A percentile compares a stretch with the other conserved stretches of the same genome.
Conservation (phyloP, 495 filamentous ascomycete genomes). For the Neurospora sp. region DNA sequence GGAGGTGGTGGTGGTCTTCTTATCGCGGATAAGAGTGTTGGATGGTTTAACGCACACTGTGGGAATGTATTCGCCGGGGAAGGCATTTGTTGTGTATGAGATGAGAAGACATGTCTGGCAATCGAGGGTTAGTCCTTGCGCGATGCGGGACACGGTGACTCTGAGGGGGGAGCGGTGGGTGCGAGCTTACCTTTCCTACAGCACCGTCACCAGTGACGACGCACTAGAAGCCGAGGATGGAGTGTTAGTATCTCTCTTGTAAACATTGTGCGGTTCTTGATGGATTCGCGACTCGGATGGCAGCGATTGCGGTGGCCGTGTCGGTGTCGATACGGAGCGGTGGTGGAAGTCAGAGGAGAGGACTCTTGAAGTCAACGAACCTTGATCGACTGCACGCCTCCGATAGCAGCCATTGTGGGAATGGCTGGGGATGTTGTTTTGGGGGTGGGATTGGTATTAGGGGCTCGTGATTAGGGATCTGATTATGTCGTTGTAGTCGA, state of each 20-base stretch:
- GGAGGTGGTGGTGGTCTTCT: slow-evolving; percentile 43
- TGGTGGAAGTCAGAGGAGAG: neutral
- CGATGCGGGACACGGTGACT: neutral
- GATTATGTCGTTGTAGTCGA: neutral
- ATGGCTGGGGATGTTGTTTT: slow-evolving; percentile 6
- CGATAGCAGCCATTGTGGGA: slow-evolving; percentile 40
- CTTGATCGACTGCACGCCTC: slow-evolving; percentile 46
- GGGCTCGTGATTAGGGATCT: neutral
- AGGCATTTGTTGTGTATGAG: slow-evolving; percentile 98
- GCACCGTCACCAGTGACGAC: slow-evolving; percentile 98
- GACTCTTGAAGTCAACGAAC: slow-evolving; percentile 22
- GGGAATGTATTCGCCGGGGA: slow-evolving; percentile 97
- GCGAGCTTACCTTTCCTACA: slow-evolving; percentile 76
- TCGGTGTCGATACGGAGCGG: neutral
- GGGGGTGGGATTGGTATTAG: slow-evolving; percentile 10
- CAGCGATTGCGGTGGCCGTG: slow-evolving; percentile 7
- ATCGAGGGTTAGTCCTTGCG: slow-evolving; percentile 18
- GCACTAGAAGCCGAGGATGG: slow-evolving; percentile 48
- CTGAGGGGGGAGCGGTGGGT: neutral
- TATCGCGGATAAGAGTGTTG: slow-evolving; percentile 28
- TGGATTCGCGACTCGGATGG: slow-evolving; percentile 3
- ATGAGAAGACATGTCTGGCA: slow-evolving; percentile 96
- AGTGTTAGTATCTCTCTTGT: slow-evolving; percentile 13
- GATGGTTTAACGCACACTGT: slow-evolving; percentile 67
- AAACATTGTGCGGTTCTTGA: neutral